A percentile compares a stretch with the other conserved stretches of the same genome.
Conservation (phyloP, 2,329 filamentous ascomycete species). For the Neoscytalidium dimidiatum region DNA sequence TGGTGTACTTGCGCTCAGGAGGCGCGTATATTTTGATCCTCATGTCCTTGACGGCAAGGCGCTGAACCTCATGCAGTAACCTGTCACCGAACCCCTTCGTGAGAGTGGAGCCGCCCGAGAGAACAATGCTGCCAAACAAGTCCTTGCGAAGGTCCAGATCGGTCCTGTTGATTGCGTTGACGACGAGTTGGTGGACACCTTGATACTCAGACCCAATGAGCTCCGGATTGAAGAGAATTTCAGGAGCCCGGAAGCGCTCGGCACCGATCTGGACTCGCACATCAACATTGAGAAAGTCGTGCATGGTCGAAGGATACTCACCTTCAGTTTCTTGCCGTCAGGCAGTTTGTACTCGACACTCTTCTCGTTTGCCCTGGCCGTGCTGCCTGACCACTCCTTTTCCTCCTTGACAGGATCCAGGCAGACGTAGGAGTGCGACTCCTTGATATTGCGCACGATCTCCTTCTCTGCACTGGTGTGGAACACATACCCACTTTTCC, state of each 20-base stretch:
- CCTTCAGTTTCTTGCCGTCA: constrained; percentile 92
- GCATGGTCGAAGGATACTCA: constrained; percentile 37
- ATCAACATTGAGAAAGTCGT: constrained; percentile 17
- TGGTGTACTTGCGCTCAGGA: constrained; percentile 96
- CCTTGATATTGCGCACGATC: constrained; percentile 96
- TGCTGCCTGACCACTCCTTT: constrained; percentile 81
- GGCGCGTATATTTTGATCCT: constrained; percentile 98
- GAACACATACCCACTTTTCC: constrained; percentile 92
- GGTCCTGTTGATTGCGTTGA: constrained; percentile 91
- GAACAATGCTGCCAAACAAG: constrained; percentile 93
- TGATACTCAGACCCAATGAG: constrained; percentile 96
- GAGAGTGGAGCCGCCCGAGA: constrained; percentile 92
- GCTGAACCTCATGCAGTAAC: constrained; percentile 86
- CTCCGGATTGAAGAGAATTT: constrained; percentile 97
- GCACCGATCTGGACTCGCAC: constrained; percentile 68
- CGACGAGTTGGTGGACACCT: constrained; percentile 95
- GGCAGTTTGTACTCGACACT: constrained; percentile 85
- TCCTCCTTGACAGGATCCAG: constrained; percentile 90
- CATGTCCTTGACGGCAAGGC: constrained; percentile 97
- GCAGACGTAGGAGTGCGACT: constrained; percentile 89
- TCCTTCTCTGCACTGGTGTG: constrained; percentile 99
- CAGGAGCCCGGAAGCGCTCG: constrained; percentile 92
- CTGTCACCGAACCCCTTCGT: constrained; percentile 97
- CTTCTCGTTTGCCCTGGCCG: constrained; percentile 76
- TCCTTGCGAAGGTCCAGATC: constrained; percentile 94